Conservation (phyloP, 352 stramenopile genomes). For the Phytophthora palmivora region DNA sequence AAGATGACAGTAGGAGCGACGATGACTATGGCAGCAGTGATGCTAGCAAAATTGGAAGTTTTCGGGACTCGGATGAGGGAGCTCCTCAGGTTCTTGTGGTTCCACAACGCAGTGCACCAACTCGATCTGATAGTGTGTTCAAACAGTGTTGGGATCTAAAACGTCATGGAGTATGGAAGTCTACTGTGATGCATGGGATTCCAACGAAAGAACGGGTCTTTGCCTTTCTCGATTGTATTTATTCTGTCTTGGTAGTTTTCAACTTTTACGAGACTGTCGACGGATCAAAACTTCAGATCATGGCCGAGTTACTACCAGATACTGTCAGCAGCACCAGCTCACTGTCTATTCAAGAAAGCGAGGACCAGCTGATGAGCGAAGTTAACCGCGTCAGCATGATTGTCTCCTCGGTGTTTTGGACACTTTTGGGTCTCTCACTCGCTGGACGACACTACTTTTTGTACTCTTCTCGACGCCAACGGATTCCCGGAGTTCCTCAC, state of each 20-base stretch:
- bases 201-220: constrained; percentile 17
- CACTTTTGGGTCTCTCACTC: constrained; percentile 23
- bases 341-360: background rate
- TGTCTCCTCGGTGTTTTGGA: constrained; percentile 23
- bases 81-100: background rate
- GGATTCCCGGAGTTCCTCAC: constrained; percentile 11
- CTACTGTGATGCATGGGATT: background rate
- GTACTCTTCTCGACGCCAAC: constrained; percentile 20
- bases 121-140: constrained; percentile 9
- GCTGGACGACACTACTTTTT: constrained; percentile 22
- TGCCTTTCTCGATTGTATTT: constrained; percentile 23
- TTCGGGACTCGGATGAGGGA: background rate
- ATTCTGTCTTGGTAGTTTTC: constrained; percentile 27
- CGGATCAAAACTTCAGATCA: constrained; percentile 10
- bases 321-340: too few relatives aligned
- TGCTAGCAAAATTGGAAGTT: background rate
- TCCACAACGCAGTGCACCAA: constrained; percentile 1
- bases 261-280: constrained; percentile 36
- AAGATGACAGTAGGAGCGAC: background rate
- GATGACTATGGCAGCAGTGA: background rate
- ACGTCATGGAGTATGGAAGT: constrained; percentile 9
- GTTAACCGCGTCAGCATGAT: constrained; percentile 16
- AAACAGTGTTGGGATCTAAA: constrained; percentile 19
- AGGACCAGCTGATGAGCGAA: constrained; percentile 11
- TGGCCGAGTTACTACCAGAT: background rate